Evolutionary conservation across 495 filamentous ascomycete species (phyloP).

Genomic region (Staphylotrichum tortipilum): DNA sequence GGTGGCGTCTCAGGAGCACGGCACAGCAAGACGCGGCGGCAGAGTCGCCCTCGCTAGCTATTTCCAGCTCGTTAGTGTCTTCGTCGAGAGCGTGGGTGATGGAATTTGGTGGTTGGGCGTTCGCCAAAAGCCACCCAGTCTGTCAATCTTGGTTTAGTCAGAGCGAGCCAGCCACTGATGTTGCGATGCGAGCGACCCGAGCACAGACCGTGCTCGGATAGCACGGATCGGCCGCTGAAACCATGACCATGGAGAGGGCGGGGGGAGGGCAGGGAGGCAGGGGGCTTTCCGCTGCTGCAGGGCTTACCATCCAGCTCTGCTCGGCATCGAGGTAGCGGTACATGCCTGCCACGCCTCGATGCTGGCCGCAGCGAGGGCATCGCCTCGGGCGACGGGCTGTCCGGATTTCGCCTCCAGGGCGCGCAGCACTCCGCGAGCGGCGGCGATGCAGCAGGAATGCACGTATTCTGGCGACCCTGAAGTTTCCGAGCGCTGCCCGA

Average conservation of each 20-base stretch:
- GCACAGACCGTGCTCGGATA: neutral
- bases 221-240: conserved; percentile 4
- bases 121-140: no score
- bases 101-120: neutral
- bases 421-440: neutral
- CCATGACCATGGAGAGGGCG: neutral
- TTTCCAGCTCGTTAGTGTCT: no score
- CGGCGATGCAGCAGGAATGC: neutral
- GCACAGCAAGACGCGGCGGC: no score
- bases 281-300: neutral
- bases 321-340: neutral
- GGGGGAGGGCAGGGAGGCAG: neutral
- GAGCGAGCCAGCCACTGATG: neutral
- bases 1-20: no score
- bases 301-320: neutral
- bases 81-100: neutral
- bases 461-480: no score
- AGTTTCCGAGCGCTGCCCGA: no score
- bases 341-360: no score
- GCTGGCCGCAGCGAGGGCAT: neutral
- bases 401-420: neutral
- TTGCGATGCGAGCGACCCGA: conserved; percentile 2
- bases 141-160: neutral
- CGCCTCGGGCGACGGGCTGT: neutral
- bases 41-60: no score